These are phyloP conservation scores for Aspergillus haitiensis DNA, from an alignment of 495 filamentous ascomycete genomes.

Conservation along the genomic window DNA sequence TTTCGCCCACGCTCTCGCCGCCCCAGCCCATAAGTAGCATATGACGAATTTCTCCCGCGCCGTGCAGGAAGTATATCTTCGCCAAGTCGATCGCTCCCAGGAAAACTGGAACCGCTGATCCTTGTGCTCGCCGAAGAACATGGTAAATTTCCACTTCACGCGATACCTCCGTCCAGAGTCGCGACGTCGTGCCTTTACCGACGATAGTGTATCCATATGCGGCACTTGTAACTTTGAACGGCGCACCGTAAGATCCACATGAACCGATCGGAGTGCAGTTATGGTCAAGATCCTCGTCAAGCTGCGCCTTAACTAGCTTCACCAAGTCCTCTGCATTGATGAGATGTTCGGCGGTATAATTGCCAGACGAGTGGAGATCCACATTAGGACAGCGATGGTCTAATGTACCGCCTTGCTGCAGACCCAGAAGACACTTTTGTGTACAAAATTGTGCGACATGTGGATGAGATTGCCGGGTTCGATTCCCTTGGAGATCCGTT, in stretches of 20 bases:
- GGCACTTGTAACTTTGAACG: constrained; percentile 43
- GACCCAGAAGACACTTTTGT: constrained; percentile 41
- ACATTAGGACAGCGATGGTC: constrained; percentile 43
- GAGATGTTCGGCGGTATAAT: constrained; percentile 11
- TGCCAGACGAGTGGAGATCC: constrained; percentile 21
- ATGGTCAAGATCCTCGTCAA: constrained; percentile 33
- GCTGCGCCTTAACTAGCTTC: constrained; percentile 25
- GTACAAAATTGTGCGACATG: constrained; percentile 34
- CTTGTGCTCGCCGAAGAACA: constrained; percentile 37
- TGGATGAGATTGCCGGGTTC: constrained; percentile 3
- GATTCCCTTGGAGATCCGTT: constrained; percentile 3
- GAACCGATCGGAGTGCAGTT: constrained; percentile 26
- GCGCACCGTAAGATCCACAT: constrained; percentile 31
- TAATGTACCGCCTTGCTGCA: constrained; percentile 31
- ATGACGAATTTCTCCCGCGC: constrained; percentile 42
- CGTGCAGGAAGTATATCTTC: constrained; percentile 35
- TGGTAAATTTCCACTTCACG: constrained; percentile 44
- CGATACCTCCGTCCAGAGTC: constrained; percentile 35
- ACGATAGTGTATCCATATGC: constrained; percentile 48
- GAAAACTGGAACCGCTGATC: constrained; percentile 40
- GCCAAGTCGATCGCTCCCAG: constrained; percentile 45
- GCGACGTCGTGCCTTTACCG: constrained; percentile 43
- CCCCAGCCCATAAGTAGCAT: constrained; percentile 51
- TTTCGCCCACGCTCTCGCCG: constrained; percentile 22
- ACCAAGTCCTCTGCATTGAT: constrained; percentile 14